Conservation (phyloP, 306 rosid species). For the Rosa chinensis region DNA sequence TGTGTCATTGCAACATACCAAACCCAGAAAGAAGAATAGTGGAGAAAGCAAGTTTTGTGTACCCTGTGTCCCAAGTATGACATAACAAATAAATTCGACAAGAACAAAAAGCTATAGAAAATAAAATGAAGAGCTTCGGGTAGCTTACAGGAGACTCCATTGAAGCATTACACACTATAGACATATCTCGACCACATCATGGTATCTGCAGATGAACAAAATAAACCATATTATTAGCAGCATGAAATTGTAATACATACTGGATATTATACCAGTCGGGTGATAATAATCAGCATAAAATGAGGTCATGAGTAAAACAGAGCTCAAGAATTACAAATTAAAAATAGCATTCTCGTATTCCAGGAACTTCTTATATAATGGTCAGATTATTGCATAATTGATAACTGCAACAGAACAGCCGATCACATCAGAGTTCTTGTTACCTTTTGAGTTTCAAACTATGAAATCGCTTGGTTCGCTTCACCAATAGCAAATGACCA, state of each 20-base stretch:
- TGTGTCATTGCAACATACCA: background rate
- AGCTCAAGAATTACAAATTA: background rate
- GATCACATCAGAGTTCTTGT: background rate
- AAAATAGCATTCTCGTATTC: background rate
- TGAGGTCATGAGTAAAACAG: background rate
- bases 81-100: background rate
- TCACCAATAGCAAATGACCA: background rate
- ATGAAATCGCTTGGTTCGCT: background rate
- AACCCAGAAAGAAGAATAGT: background rate
- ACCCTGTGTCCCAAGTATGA: background rate
- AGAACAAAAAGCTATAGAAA: background rate
- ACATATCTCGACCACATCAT: conserved; percentile 12
- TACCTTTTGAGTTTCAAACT: background rate
- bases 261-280: background rate
- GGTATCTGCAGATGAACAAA: conserved; percentile 30
- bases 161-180: conserved; percentile 26
- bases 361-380: background rate
- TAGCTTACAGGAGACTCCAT: conserved; percentile 61
- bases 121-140: background rate
- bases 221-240: background rate
- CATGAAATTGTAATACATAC: background rate
- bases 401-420: background rate
- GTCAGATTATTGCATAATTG: background rate
- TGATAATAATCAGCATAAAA: background rate
- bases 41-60: background rate